Percentiles rank a stretch among this genome's conserved stretches.
Evolutionary conservation across 257 asterid species (phyloP).

Genomic region (Echites panduratus): DNA sequence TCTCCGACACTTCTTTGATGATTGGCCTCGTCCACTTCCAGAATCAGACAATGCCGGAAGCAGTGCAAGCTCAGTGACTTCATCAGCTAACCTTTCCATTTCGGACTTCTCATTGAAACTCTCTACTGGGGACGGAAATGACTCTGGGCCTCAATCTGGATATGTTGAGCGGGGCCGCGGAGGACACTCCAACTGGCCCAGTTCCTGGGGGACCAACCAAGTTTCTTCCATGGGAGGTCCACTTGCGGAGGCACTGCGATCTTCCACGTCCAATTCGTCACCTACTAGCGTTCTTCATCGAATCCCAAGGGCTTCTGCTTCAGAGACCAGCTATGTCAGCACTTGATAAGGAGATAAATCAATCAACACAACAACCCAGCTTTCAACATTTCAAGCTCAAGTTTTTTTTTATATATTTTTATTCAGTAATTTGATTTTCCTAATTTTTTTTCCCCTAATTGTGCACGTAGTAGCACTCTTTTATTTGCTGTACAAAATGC

Average conservation of each 20-base stretch:
- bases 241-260: slow-evolving; percentile 79
- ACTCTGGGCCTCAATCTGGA: slow-evolving; percentile 14
- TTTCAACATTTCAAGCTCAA: no score
- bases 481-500: slow-evolving; percentile 2
- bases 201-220: slow-evolving; percentile 38
- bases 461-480: no score
- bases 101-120: slow-evolving; percentile 76
- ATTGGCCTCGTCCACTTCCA: slow-evolving; percentile 61
- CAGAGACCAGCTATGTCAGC: slow-evolving; percentile 41
- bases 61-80: slow-evolving; percentile 17
- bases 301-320: slow-evolving; percentile 23
- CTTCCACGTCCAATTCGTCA: slow-evolving; percentile 51
- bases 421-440: neutral
- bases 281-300: slow-evolving; percentile 76
- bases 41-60: slow-evolving; percentile 28
- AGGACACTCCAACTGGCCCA: slow-evolving; percentile 33
- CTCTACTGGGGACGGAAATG: slow-evolving; percentile 47
- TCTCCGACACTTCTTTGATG: slow-evolving; percentile 72
- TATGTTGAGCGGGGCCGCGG: slow-evolving; percentile 28
- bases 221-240: slow-evolving; percentile 71
- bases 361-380: no score
- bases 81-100: slow-evolving; percentile 57
- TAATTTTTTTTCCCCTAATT: no score
- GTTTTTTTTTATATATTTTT: no score
- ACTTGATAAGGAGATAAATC: slow-evolving; percentile 13